Evolutionary conservation across 768 basidiomycete genomes (phyloP), one percentile per base, ranked within the genome.

Genomic region (Macrolepiota albuminosa): DNA sequence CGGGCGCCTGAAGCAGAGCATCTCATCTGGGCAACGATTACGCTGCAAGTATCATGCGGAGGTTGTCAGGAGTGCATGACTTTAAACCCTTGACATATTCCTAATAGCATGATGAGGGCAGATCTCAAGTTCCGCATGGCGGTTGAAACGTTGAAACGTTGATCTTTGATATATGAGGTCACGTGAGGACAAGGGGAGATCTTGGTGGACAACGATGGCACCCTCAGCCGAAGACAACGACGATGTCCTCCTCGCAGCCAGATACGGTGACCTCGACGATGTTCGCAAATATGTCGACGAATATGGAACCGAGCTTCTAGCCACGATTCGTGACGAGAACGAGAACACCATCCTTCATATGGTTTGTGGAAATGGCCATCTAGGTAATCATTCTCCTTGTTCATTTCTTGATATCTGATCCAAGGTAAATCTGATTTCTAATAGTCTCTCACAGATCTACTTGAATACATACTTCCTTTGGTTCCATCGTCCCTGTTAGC

Each of bases 241-340:
- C 46, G 91, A 96, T 3, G 70, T 95, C 52, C 76, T 98, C 13
- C 84, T 95, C 6, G 81, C 89, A 24, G 89, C 89, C 70, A 84
- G 95, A 70, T 96, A 93, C 71, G 95, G 95, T 43, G 94, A 96
- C 63, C 73, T 93, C 57, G 84, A 89, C 50, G 91, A 95, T 64
- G 21, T 21, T 21, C 21, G 21, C 21, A 21, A 21, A 78, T 95
- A 90, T 63, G 74, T 90, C 31, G 71, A 79, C 24, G 74, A 76
- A 40, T 88, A 85, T 69, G 86, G 89, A 10, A 58, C 73, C 1
- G 74, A 74, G 6, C 59, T 80, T 0, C 73, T 92, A 13, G 72
- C 72, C 42, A 68, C 71, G 40, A 72, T 85, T 13, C 81, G 78
- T 45, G 95, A 96, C 74, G 87, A 87, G 46, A 83, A 89, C 68